phyloP scores from a whole-genome alignment of 352 stramenopile species.

The Pythium utonaiense region DNA sequence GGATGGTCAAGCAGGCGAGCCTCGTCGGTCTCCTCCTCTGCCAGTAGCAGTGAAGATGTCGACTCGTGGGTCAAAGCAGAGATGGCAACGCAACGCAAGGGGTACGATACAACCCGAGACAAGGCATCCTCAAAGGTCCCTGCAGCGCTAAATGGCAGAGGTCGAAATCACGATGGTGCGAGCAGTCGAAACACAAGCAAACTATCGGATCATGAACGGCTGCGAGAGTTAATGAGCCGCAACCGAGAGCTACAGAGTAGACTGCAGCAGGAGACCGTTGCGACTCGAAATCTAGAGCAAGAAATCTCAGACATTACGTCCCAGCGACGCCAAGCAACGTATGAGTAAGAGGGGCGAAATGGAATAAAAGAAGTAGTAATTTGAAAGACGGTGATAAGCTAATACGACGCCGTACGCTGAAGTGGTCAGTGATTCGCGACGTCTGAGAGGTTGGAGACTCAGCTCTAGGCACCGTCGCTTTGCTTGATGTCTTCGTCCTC shows the following conservation, averaged over 20 bases:
- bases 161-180: not conserved
- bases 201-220: conserved; percentile 51
- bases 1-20: conserved; percentile 7
- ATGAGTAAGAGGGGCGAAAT: too few relatives aligned
- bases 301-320: conserved; percentile 66
- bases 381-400: too few relatives aligned
- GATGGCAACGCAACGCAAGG: not conserved
- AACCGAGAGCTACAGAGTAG: conserved; percentile 77
- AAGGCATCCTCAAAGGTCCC: not conserved
- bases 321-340: not conserved
- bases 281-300: conserved; percentile 63
- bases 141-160: not conserved
- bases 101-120: not conserved
- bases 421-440: too few relatives aligned
- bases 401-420: too few relatives aligned
- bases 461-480: not conserved
- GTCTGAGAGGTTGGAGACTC: too few relatives aligned
- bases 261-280: conserved; percentile 67
- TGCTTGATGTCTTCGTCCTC: not conserved
- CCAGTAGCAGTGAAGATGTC: conserved; percentile 9
- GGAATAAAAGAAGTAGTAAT: not conserved
- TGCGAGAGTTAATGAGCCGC: conserved; percentile 68
- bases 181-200: conserved; percentile 5
- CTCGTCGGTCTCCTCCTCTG: conserved; percentile 15
- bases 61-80: not conserved